Evolutionary conservation across 208 protist genomes (phyloP).

Genomic region (Leishmania gerbilli): DNA sequence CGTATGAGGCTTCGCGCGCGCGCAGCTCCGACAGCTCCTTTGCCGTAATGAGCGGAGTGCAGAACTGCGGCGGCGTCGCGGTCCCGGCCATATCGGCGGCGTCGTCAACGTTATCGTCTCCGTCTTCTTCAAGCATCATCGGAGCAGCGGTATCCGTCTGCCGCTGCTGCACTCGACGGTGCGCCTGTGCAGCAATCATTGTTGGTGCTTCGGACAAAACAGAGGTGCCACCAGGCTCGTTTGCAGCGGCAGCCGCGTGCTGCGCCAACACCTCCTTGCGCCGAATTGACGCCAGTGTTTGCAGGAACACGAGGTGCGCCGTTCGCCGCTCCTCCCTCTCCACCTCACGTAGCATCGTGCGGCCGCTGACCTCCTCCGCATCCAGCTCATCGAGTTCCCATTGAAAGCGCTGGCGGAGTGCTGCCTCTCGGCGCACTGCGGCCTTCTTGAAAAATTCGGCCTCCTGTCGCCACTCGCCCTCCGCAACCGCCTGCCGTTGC

Average conservation of each 20-base stretch:
- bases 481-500: conserved; percentile 12
- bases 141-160: background rate
- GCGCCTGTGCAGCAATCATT: background rate
- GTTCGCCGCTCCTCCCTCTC: conserved; percentile 48
- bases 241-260: conserved; percentile 1
- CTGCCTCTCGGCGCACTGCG: conserved; percentile 8
- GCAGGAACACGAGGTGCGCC: conserved; percentile 19
- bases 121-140: background rate
- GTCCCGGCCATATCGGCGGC: background rate
- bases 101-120: background rate
- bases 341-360: conserved; percentile 36
- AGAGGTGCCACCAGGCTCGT: background rate
- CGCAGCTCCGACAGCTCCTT: conserved; percentile 38
- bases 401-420: conserved; percentile 22
- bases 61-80: conserved; percentile 4
- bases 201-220: conserved; percentile 13
- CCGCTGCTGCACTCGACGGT: background rate
- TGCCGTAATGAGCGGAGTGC: conserved; percentile 17
- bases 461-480: conserved; percentile 17
- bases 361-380: conserved; percentile 50
- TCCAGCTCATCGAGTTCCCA: conserved; percentile 36
- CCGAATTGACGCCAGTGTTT: conserved; percentile 11
- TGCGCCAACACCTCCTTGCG: conserved; percentile 13
- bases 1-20: conserved; percentile 27
- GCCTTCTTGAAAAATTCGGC: conserved; percentile 1